Conservation (phyloP, 176 grass and related monocot species). For the Carex parvula region DNA sequence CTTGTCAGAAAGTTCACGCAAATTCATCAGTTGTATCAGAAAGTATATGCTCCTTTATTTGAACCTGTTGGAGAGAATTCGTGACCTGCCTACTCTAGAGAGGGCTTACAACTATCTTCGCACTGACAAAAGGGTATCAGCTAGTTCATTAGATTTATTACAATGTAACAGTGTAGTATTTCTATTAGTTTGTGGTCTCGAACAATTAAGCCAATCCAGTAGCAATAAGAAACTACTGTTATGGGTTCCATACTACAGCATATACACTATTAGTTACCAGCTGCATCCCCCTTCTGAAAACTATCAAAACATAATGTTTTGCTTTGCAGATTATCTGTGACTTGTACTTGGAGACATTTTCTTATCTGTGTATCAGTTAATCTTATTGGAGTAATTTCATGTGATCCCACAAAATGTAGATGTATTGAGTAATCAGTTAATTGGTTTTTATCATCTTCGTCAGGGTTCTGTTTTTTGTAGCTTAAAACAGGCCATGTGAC, state of each 20-base stretch:
- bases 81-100: slow-evolving; percentile 81
- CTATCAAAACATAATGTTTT: neutral
- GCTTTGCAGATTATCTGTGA: neutral
- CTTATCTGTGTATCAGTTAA: neutral
- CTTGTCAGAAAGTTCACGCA: slow-evolving; percentile 97
- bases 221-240: neutral
- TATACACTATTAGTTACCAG: neutral
- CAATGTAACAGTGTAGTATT: neutral
- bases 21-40: slow-evolving; percentile 94
- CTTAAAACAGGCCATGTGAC: neutral
- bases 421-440: neutral
- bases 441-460: neutral
- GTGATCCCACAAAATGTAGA: neutral
- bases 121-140: slow-evolving; percentile 80
- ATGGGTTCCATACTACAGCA: neutral
- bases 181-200: neutral
- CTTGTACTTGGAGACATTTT: neutral
- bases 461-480: neutral
- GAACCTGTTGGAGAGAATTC: slow-evolving; percentile 77
- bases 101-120: slow-evolving; percentile 77
- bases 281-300: neutral
- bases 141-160: neutral
- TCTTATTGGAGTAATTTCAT: neutral
- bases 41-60: slow-evolving; percentile 91
- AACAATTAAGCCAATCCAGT: neutral